Base-by-base conservation (phyloP, 768 basidiomycete genomes). In the Psilocybe subaeruginosa region DNA sequence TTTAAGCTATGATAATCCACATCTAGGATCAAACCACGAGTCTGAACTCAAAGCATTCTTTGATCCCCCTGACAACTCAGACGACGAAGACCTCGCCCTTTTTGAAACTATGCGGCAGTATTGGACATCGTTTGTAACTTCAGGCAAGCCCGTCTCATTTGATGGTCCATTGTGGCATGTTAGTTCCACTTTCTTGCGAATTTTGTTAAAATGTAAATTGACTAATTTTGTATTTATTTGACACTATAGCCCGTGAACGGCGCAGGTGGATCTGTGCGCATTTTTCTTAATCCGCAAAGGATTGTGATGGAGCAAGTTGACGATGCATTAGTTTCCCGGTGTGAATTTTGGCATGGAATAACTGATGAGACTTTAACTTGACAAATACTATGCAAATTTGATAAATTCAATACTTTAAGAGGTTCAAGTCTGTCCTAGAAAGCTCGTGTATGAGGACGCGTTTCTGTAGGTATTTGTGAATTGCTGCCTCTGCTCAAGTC, bases 91-190 rank as follows among this genome's bases (percentile, higher is more conserved):
- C 46, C 46, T 66, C 6, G 64, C 69, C 6, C 68, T 81, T 11
- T 78, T 77, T 60, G 66, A 68, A 30, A 67, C 74, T 4, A 80
- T 80, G 77, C 71, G 76, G 17, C 68, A 77, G 51, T 78, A 69
- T 56, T 81, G 72, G 72, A 77, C 76, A 0, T 77, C 76, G 4
- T 80, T 80, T 52, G 79, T 74, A 7, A 75, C 74, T 1, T 66
- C 64, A 14, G 74, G 74, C 2, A 62, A 59, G 17, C 80, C 78
- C 2, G 66, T 62, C 3, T 69, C 75, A 8, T 61, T 54, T 14
- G 55, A 55, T 49, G 62, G 61, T 0, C 23, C 64, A 7, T 53
- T 55, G 1, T 78, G 78, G 78, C 56, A 58, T 62, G 78, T 78
- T 53, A 52, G 71, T 66, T 37, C 33, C 33, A 7, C 6, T 14